A percentile compares a stretch with the other conserved stretches of the same genome.
These are phyloP conservation scores for Aspergillus tubingensis DNA, from an alignment of 2,329 filamentous ascomycete genomes.

Conservation along the genomic window DNA sequence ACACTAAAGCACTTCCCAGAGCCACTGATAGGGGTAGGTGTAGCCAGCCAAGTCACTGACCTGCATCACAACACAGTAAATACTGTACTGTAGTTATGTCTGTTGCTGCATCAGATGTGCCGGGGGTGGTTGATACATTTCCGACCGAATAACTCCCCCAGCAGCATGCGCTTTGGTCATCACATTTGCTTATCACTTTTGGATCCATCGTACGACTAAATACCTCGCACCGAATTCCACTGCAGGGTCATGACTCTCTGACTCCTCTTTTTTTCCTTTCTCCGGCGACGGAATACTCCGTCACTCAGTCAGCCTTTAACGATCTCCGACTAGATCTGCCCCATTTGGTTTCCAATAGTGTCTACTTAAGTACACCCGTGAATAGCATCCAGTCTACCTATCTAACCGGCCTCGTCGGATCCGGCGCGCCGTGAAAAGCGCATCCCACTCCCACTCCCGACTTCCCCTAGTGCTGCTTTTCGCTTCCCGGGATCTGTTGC, in stretches of 20 bases:
- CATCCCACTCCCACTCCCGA: neutral
- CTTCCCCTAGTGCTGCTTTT: neutral
- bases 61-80: neutral
- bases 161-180: neutral
- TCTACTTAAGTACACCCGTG: neutral
- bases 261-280: neutral
- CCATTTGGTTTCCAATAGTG: slow-evolving; percentile 7
- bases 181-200: neutral
- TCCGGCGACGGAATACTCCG: neutral
- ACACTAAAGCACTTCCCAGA: neutral
- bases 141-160: neutral
- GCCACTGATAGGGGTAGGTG: neutral
- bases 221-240: neutral
- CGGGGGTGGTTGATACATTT: neutral
- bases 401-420: slow-evolving; percentile 1
- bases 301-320: neutral
- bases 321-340: slow-evolving; percentile 5
- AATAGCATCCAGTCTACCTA: neutral
- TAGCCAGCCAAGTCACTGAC: neutral
- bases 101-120: neutral
- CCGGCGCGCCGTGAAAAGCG: neutral
- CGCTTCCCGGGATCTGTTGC: neutral
- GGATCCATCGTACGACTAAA: neutral
- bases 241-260: neutral
- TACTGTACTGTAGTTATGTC: too few relatives aligned